Base-by-base conservation (phyloP, 306 rosid species). In the Lotus japonicus region DNA sequence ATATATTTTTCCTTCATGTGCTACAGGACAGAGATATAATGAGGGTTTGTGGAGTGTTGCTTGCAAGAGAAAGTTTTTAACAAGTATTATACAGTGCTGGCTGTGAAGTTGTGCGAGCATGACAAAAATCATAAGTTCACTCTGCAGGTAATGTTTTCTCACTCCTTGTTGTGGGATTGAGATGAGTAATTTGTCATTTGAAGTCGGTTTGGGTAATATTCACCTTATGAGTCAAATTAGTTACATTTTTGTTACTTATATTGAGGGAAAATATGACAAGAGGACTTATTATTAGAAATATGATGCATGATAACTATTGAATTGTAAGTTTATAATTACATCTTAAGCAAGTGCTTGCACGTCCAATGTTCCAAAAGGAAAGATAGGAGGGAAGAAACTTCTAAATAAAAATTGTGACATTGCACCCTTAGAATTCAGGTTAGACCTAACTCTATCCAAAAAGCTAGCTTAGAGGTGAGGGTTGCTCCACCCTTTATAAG, bases 51-150 rank as follows among this genome's bases (percentile, higher is more conserved):
- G 14, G 88, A 94, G 21, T 94, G 97, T 76, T 94, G 98, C 81
- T 82, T 94, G 74, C 97, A 90, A 79, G 98, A 90, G 92, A 86
- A 85, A 67, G 87, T 85, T 45, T 94, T 90, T 70, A 90, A 94
- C 75, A 94, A 94, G 88, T 94, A 88, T 64, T 94, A 90, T 75
- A 83, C 96, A 18, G 80, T 84, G 55, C 83, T 94, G 58, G 97
- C 98, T 77, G 68, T 90, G 69, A 94, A 86, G 79, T 78, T 94
- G 86, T 94, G 98, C 7, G 94, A 82, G 77, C 91, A 90, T 82
- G 97, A 94, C 67, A 94, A 90, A 78, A 90, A 88, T 79, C 97
- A 94, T 81, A 94, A 87, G 81, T 90, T 94, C 66, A 94, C 98
- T 16, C 83, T 94, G 23, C 96, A 92, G 95, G 98, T 92, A 78